A percentile compares a stretch with the other conserved stretches of the same genome.
phyloP scores from a whole-genome alignment of 768 basidiomycete genomes.

The Termitomyces sp. region DNA sequence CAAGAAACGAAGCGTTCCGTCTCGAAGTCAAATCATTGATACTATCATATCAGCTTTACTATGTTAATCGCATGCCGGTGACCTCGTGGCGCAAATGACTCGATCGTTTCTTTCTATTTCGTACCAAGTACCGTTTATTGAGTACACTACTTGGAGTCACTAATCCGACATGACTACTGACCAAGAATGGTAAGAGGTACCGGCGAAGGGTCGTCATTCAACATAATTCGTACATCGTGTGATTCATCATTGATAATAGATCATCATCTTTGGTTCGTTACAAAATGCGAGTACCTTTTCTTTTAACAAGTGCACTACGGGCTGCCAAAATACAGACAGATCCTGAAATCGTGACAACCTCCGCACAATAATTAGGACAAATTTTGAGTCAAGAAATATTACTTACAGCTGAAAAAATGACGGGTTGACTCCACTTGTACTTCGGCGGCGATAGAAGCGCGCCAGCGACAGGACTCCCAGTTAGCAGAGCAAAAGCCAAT shows the following conservation, averaged over 20 bases:
- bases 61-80: not conserved
- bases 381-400: not conserved
- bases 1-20: not conserved
- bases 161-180: not conserved
- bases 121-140: too few species aligned
- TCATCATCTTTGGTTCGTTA: conserved; percentile 1
- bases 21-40: not conserved
- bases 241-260: not conserved
- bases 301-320: conserved; percentile 24
- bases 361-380: not conserved
- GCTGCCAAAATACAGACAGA: conserved; percentile 25
- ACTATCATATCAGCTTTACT: not conserved
- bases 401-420: conserved; percentile 41
- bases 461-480: conserved; percentile 49
- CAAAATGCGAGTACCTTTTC: conserved; percentile 20
- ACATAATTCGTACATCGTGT: not conserved
- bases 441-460: conserved; percentile 35
- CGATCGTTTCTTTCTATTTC: not conserved
- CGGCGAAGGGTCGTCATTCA: too few species aligned
- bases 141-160: not conserved
- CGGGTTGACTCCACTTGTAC: conserved; percentile 34
- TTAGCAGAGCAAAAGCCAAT: conserved; percentile 38
- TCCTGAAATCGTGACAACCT: conserved; percentile 30
- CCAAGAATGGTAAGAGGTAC: not conserved
- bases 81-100: not conserved